Percentiles rank a stretch among this genome's conserved stretches.
Conservation (phyloP, 108 stramenopile genomes). For the Skeletonema tropicum region DNA sequence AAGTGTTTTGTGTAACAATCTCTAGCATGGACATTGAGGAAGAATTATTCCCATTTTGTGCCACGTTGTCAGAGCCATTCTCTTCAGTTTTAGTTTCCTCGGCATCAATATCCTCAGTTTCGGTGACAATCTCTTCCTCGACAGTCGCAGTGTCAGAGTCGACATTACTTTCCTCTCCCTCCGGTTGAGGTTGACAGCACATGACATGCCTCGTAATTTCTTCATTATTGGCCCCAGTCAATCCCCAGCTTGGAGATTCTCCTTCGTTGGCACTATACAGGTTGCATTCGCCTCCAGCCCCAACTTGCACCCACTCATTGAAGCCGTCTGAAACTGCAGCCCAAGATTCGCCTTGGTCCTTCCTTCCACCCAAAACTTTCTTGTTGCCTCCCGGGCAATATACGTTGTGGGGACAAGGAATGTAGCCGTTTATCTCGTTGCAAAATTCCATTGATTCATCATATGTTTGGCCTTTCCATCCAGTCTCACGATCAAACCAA, state of each 20-base stretch:
- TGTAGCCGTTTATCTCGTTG: slow-evolving; percentile 15
- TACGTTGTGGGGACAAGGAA: slow-evolving; percentile 23
- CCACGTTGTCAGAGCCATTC: not conserved
- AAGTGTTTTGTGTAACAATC: slow-evolving; percentile 18
- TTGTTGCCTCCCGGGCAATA: slow-evolving; percentile 18
- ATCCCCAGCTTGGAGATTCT: slow-evolving; percentile 28
- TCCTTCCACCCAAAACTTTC: slow-evolving; percentile 23
- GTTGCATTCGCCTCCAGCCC: slow-evolving; percentile 22
- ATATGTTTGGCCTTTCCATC: slow-evolving; percentile 28
- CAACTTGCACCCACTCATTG: slow-evolving; percentile 49
- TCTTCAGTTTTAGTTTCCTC: slow-evolving; percentile 6
- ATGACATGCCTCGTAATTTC: slow-evolving; percentile 30
- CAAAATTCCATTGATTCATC: slow-evolving; percentile 21
- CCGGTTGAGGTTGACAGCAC: slow-evolving; percentile 8
- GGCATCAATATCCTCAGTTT: not conserved
- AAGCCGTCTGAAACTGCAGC: slow-evolving; percentile 35
- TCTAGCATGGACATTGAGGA: slow-evolving; percentile 36
- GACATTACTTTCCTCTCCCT: not conserved
- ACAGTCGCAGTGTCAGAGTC: not conserved
- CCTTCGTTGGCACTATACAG: slow-evolving; percentile 18
- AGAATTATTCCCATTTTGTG: not conserved
- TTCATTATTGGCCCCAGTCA: slow-evolving; percentile 24
- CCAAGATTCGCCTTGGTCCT: slow-evolving; percentile 41
- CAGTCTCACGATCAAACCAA: slow-evolving; percentile 29
- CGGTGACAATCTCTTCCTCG: not conserved